These are phyloP conservation scores for Podaxis rugospora DNA, from an alignment of 768 basidiomycete genomes.

Conservation along the genomic window DNA sequence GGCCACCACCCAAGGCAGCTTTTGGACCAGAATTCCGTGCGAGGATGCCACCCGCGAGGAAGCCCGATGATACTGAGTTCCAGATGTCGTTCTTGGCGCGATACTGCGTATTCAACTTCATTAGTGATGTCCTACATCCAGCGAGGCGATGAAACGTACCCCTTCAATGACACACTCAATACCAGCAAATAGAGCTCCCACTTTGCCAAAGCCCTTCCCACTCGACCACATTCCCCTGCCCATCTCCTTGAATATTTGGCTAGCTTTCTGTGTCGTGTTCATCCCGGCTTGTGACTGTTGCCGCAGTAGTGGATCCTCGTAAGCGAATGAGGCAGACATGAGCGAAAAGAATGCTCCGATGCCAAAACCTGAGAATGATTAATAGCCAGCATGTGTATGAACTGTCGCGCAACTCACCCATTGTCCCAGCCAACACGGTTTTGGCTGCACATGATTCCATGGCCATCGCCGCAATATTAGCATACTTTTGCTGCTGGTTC, in stretches of 20 bases:
- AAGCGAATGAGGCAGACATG: constrained; percentile 93
- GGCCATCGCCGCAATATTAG: constrained; percentile 60
- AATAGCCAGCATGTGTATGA: constrained; percentile 6
- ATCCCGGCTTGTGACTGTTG: constrained; percentile 51
- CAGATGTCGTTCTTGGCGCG: constrained; percentile 94
- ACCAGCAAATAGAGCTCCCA: constrained; percentile 92
- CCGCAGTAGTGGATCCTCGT: constrained; percentile 87
- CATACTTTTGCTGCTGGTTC: constrained; percentile 73
- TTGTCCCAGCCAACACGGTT: constrained; percentile 73
- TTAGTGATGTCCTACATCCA: background rate
- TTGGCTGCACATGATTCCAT: constrained; percentile 89
- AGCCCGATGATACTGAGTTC: constrained; percentile 85
- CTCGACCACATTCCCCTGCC: constrained; percentile 86
- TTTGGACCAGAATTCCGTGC: constrained; percentile 85
- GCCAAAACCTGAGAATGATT: constrained; percentile 61
- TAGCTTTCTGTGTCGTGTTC: constrained; percentile 72
- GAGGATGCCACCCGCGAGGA: constrained; percentile 83
- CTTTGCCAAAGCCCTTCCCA: constrained; percentile 92
- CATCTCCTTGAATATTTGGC: constrained; percentile 89
- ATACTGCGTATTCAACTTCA: constrained; percentile 49
- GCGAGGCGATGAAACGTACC: constrained; percentile 43
- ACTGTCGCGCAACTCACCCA: constrained; percentile 52
- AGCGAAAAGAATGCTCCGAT: constrained; percentile 94
- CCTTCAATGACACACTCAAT: constrained; percentile 95
- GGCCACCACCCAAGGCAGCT: constrained; percentile 81